These are phyloP conservation scores for Erigeron philadelphicus DNA, from an alignment of 140 eudicot genomes.

Conservation along the genomic window DNA sequence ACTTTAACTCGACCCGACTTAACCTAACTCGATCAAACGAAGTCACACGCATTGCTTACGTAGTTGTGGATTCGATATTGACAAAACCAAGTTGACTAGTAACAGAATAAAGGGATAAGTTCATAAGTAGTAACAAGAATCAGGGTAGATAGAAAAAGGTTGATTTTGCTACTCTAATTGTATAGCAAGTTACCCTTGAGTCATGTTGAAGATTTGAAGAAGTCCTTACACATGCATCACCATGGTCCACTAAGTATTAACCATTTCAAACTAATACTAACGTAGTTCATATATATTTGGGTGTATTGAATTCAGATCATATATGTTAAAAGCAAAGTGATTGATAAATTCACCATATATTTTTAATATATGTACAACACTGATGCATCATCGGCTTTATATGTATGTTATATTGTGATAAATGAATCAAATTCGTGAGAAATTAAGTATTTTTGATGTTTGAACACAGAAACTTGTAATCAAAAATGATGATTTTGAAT, in stretches of 20 bases:
- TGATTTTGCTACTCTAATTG: constrained; percentile 25
- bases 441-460: too few species aligned
- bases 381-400: too few species aligned
- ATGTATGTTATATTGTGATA: too few species aligned
- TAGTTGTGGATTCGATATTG: constrained; percentile 14
- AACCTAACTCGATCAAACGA: background rate
- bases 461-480: too few species aligned
- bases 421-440: too few species aligned
- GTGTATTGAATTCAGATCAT: too few species aligned
- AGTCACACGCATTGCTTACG: constrained; percentile 17
- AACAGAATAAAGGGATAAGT: constrained; percentile 11
- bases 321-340: too few species aligned
- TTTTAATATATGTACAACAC: too few species aligned
- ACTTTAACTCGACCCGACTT: background rate
- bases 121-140: constrained; percentile 28
- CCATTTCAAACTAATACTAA: constrained; percentile 9
- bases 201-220: background rate
- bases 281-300: background rate
- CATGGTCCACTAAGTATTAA: constrained; percentile 12
- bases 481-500: too few species aligned
- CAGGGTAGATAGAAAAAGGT: constrained; percentile 27
- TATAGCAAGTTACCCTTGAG: constrained; percentile 19
- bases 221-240: constrained; percentile 24
- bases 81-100: constrained; percentile 13
- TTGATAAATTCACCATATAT: too few species aligned